Evolutionary conservation across 1,139 yeast species (phyloP), one percentile per base, ranked within the genome.

Genomic region (Taiozyma onychis): DNA sequence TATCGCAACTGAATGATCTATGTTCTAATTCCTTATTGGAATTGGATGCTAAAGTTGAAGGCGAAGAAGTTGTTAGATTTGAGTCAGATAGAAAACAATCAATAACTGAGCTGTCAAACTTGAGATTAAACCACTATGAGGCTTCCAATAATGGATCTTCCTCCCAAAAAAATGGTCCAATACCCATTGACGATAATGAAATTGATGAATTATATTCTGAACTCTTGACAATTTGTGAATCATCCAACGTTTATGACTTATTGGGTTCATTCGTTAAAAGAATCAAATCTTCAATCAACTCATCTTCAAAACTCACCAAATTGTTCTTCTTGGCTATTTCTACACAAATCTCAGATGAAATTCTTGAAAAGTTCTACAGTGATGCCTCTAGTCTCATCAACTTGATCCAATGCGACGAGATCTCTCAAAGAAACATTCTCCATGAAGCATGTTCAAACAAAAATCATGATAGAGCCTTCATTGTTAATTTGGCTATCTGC

Each of bases 1-100:
- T 91, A 48, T 87, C 95, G 45, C 85, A 83, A 57, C 75, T 93
- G 62, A 87, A 93, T 65, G 99, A 93, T 66, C 70, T 82, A 52
- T 93, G 88, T 16, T 86, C 88, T 4, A 81, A 81, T 52, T 80
- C 88, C 14, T 71, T 91, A 45, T 77, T 91, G 66, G 96, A 93
- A 60, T 72, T 93, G 46, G 97, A 93, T 66, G 88, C 95, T 3
- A 80, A 87, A 57, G 81, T 87, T 59, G 95, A 88, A 59, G 95
- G 96, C 32, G 96, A 85, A 41, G 63, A 61, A 22, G 60, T 62
- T 55, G 74, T 71, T 9, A 58, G 62, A 43, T 60, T 54, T 44
- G 63, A 61, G 47, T 27, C 49, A 24, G 52, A 44, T 55, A 49
- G 47, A 14, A 45, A 45, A 47, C 62, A 54, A 37, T 58, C 65